Base-by-base conservation (phyloP, 257 asterid species). In the Solanum chaucha region DNA sequence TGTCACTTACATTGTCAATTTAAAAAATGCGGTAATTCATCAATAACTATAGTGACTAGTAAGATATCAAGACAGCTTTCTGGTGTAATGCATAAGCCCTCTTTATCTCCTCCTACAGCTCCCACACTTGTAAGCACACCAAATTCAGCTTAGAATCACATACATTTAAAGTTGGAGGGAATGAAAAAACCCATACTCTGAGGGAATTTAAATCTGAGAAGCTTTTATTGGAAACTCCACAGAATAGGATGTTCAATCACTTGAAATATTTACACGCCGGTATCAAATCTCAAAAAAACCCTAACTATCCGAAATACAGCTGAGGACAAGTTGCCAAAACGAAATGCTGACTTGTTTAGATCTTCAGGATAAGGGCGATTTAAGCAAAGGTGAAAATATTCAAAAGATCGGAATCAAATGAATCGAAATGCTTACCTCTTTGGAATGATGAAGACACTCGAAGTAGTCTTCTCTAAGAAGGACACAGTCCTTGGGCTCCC, bases 361-460 rank as follows among this genome's bases (percentile, higher is more conserved):
- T 41, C 61, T 40, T 77, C 65, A 26, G 65, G 36, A 78, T 6
- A 13, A 78, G 12, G 3, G 22, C n/a, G n/a, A 77, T 3, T 11
- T 13, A 41, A 41, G 4, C 2, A 40, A 41, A 77, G 8, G 36
- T 3, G 13, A 24, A 24, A 77, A 26, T 41, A 77, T 22, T 5
- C 2, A 13, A n/a, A 1, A 8, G 65, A 80, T 26, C 65, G 84
- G 38, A 78, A 26, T 80, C 40, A 2, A 46, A 48, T 5, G 4
- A 65, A 58, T 59, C n/a, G 15, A 34, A 17, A 51, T 30, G 26
- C 46, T 40, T 13, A 82, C 99, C 99, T 97, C 99, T 92, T 97
- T 97, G 26, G 99, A 93, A 88, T 97, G 99, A 87, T 97, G 98
- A 86, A 97, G 99, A 87, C 99, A 97, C 91, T 97, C 99, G 73